Evolutionary conservation across 2,329 filamentous ascomycete species (phyloP).

Genomic region (Elsinoe perseae): DNA sequence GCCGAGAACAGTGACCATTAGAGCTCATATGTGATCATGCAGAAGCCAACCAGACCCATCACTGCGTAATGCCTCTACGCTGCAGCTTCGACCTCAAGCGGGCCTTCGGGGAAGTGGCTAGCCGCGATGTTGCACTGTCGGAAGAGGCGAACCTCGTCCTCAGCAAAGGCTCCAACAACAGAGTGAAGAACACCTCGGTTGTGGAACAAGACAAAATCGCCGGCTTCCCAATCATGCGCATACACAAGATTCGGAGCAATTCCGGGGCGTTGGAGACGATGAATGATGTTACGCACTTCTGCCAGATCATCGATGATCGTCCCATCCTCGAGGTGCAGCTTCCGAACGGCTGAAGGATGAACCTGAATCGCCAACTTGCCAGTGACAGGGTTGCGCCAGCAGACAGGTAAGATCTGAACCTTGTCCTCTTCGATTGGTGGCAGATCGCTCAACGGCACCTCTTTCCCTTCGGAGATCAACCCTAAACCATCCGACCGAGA

Average conservation of each 20-base stretch:
- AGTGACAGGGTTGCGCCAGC: slow-evolving; percentile 68
- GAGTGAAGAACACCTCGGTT: slow-evolving; percentile 68
- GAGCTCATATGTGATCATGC: no score
- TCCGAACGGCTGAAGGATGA: slow-evolving; percentile 63
- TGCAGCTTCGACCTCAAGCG: slow-evolving; percentile 22
- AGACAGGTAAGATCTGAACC: slow-evolving; percentile 66
- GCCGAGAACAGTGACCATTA: no score
- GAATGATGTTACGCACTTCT: slow-evolving; percentile 61
- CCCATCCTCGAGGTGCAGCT: slow-evolving; percentile 60
- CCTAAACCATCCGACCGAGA: slow-evolving; percentile 63
- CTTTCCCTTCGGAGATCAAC: slow-evolving; percentile 58
- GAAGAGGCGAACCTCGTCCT: slow-evolving; percentile 67
- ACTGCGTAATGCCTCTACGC: no score
- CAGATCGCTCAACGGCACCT: slow-evolving; percentile 52
- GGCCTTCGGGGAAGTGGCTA: slow-evolving; percentile 49
- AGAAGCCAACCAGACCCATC: no score
- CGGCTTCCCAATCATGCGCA: slow-evolving; percentile 68
- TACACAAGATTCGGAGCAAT: slow-evolving; percentile 64
- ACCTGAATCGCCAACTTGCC: slow-evolving; percentile 63
- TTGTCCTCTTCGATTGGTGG: slow-evolving; percentile 58
- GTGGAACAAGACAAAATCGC: slow-evolving; percentile 70
- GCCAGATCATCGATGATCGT: slow-evolving; percentile 60
- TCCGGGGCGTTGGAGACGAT: slow-evolving; percentile 62
- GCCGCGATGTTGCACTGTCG: slow-evolving; percentile 74
- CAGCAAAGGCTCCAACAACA: slow-evolving; percentile 65